A percentile compares a stretch with the other conserved stretches of the same genome.
Conservation (phyloP, 192 early-diverging fungal genomes). For the Pilobolus umbonatus region DNA sequence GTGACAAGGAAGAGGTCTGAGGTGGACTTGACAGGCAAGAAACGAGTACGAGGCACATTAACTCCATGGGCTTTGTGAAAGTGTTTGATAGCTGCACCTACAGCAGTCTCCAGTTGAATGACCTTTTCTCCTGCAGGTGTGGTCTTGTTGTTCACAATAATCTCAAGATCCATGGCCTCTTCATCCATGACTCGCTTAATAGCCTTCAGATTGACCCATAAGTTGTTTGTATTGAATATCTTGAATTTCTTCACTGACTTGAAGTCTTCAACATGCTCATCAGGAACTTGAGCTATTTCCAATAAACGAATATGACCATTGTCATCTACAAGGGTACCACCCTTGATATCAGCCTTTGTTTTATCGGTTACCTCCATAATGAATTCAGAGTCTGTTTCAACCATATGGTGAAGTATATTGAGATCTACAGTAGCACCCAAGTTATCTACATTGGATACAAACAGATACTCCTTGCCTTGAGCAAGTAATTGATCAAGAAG, state of each 20-base stretch:
- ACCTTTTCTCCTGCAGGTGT: constrained; percentile 90
- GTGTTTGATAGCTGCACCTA: constrained; percentile 98
- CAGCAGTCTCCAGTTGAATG: constrained; percentile 97
- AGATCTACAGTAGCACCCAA: constrained; percentile 95
- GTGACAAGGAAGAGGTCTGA: constrained; percentile 97
- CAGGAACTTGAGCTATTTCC: constrained; percentile 97
- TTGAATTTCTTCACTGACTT: constrained; percentile 99
- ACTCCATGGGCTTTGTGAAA: constrained; percentile 91
- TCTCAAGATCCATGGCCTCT: constrained; percentile 79
- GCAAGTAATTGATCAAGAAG: constrained; percentile 85
- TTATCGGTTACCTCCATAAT: constrained; percentile 99
- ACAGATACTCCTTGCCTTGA: constrained; percentile 97
- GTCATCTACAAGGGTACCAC: constrained; percentile 98
- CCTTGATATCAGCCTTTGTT: constrained; percentile 99
- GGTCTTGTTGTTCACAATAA: constrained; percentile 98
- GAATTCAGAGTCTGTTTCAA: constrained; percentile 82
- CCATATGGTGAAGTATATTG: constrained; percentile 89
- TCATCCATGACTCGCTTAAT: constrained; percentile 82
- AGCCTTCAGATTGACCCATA: constrained; percentile 82
- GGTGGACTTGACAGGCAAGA: constrained; percentile 97
- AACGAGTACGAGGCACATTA: constrained; percentile 94
- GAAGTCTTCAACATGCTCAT: constrained; percentile 95
- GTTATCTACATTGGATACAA: constrained; percentile 99
- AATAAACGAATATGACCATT: constrained; percentile 89
- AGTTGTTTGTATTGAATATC: constrained; percentile 98